phyloP scores from a whole-genome alignment of 768 basidiomycete genomes.

The Leucosporidium yakuticum region DNA sequence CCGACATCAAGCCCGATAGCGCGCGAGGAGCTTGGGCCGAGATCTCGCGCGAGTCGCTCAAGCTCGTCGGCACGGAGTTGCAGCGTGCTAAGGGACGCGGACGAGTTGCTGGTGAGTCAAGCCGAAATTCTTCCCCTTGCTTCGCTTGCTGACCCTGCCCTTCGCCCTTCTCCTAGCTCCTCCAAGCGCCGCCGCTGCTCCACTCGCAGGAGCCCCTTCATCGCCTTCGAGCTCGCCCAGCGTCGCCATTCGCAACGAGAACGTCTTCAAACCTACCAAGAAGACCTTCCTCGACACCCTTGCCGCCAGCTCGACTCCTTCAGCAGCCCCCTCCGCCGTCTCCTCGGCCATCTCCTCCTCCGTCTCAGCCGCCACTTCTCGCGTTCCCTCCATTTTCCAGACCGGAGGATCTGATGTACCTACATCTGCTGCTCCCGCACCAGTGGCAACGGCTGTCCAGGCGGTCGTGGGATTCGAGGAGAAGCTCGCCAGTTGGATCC shows the following conservation, averaged over 20 bases:
- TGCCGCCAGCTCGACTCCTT: not conserved
- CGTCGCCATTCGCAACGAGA: not conserved
- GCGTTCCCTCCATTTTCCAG: constrained; percentile 31
- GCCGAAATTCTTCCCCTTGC: no score
- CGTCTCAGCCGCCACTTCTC: constrained; percentile 5
- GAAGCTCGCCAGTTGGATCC: constrained; percentile 10
- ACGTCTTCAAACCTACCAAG: constrained; percentile 19
- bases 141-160: not conserved
- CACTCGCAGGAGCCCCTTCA: not conserved
- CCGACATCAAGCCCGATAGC: constrained; percentile 24
- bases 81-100: constrained; percentile 29
- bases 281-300: constrained; percentile 32
- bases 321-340: not conserved
- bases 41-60: constrained; percentile 28
- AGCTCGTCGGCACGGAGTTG: constrained; percentile 30
- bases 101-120: constrained; percentile 7
- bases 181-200: not conserved
- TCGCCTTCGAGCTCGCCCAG: not conserved
- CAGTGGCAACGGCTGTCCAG: not conserved
- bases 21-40: constrained; percentile 26
- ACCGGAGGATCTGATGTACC: not conserved
- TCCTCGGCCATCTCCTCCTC: constrained; percentile 6
- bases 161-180: not conserved
- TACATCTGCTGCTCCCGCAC: not conserved
- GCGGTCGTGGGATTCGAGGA: constrained; percentile 15